Base-by-base conservation (phyloP, 192 early-diverging fungal species). In the Coemansia sp. region DNA sequence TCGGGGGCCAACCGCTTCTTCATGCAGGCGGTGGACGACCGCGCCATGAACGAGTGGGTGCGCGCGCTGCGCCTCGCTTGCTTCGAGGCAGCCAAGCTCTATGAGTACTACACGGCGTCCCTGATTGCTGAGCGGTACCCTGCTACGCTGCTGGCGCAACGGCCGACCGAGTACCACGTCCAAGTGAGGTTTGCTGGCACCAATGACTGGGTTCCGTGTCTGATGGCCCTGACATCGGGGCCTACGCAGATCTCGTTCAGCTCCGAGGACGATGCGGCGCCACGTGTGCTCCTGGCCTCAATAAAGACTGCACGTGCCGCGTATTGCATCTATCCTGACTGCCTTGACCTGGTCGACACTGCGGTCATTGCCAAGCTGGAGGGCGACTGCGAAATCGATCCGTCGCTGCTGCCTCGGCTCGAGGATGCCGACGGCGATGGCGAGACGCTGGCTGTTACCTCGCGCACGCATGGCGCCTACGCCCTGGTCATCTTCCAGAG, bases 61-160 rank as follows among this genome's bases (percentile, higher is more conserved):
- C 80, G 83, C 34, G 88, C 88, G 1, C 85, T 92, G 59, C 85
- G 90, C 14, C 83, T 93, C 14, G 84, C 88, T 20, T 89, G 89
- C 68, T 93, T 87, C 55, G 92, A 93, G 73, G 85, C 85, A 16
- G 79, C 86, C 13, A 86, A 87, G 71, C 75, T 93, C 13, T 88
- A 92, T 59, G 92, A 93, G 72, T 85, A 87, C 56, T 93, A 90
- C 48, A 89, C 92, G 9, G 72, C 83, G 9, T 85, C 84, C 1
- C 41, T 83, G 20, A 38, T 78, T 42, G 67, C 68, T 56, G 76
- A 78, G 66, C 82, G 76, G 65, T 76, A 83, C 21, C 25, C 64
- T 2, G 39, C 34, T 14, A 62, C 62, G 16, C 61, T 83, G 10
- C 7, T 64, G 2, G 62, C 57, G 13, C 59, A 61, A 10, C 76